These are phyloP conservation scores for Ramichloridium luteum DNA, from an alignment of 2,329 filamentous ascomycete genomes.

Conservation along the genomic window DNA sequence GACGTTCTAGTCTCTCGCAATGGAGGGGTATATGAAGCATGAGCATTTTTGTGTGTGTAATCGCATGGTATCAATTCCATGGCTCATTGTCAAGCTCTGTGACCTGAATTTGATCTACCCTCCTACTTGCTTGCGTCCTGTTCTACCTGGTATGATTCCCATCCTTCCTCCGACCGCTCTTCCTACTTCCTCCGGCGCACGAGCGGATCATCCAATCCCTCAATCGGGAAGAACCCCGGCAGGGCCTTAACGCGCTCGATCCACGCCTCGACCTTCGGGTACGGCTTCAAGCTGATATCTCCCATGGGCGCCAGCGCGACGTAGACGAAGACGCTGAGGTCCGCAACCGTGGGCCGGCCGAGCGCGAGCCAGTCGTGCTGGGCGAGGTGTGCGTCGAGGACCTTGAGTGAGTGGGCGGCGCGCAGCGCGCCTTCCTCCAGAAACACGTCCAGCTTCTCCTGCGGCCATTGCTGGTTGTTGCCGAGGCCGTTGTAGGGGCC, in stretches of 20 bases:
- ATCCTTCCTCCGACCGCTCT: too few species aligned
- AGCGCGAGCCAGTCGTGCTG: slow-evolving; percentile 3
- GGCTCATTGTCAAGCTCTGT: too few species aligned
- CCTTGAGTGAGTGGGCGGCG: slow-evolving; percentile 8
- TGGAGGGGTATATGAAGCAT: too few species aligned
- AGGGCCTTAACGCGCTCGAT: slow-evolving; percentile 5
- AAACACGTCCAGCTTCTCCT: slow-evolving; percentile 43
- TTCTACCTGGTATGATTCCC: too few species aligned
- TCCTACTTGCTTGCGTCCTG: not conserved
- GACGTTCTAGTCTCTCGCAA: too few species aligned
- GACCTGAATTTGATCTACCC: too few species aligned
- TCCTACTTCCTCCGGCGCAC: not conserved
- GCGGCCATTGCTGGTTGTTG: slow-evolving; percentile 42
- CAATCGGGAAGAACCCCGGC: slow-evolving; percentile 8
- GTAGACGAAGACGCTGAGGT: slow-evolving; percentile 14
- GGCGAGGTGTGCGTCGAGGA: slow-evolving; percentile 5
- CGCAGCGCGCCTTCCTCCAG: slow-evolving; percentile 9
- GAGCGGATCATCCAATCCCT: slow-evolving; percentile 5
- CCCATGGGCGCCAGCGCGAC: slow-evolving; percentile 14
- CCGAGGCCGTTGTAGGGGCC: slow-evolving; percentile 11
- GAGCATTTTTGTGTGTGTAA: too few species aligned
- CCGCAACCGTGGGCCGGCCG: slow-evolving; percentile 11
- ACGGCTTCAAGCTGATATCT: slow-evolving; percentile 11
- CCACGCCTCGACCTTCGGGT: slow-evolving; percentile 7
- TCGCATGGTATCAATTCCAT: too few species aligned